phyloP scores from a whole-genome alignment of 129 eudicot species.

The Flaveria linearis region DNA sequence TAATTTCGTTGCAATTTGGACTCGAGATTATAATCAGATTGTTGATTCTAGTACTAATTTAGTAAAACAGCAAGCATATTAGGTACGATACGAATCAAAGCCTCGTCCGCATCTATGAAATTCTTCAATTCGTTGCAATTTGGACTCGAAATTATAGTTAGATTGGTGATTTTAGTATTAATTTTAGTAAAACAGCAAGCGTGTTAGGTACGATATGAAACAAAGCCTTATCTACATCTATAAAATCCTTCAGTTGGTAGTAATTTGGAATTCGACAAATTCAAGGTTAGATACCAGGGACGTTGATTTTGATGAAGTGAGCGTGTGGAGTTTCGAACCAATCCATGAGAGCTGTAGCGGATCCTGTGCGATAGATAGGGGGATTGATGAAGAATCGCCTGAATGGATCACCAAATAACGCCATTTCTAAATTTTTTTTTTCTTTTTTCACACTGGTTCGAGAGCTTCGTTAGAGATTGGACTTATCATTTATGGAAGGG shows the following conservation, averaged over 20 bases:
- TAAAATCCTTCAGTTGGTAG: background rate
- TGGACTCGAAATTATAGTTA: too few species aligned
- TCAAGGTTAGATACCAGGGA: slow-evolving; percentile 52
- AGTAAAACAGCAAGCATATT: background rate
- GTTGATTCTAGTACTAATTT: background rate
- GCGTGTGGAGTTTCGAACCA: slow-evolving; percentile 78
- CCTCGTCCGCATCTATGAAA: background rate
- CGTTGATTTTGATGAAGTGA: slow-evolving; percentile 82
- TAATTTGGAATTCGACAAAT: background rate
- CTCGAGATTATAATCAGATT: background rate
- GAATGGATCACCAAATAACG: slow-evolving; percentile 71
- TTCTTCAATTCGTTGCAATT: background rate
- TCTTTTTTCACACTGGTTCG: too few species aligned
- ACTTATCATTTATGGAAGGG: slow-evolving; percentile 24
- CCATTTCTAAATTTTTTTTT: slow-evolving; percentile 27
- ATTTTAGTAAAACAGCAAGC: too few species aligned
- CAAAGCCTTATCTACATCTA: background rate
- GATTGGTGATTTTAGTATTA: too few species aligned
- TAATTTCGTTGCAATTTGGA: background rate
- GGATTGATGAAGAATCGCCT: slow-evolving; percentile 53
- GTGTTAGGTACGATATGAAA: background rate
- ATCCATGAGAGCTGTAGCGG: slow-evolving; percentile 62
- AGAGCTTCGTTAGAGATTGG: too few species aligned
- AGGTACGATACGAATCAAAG: background rate
- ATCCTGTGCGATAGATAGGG: slow-evolving; percentile 46